Base-by-base conservation (phyloP, 106 monocot genomes). In the Acorus calamus region DNA sequence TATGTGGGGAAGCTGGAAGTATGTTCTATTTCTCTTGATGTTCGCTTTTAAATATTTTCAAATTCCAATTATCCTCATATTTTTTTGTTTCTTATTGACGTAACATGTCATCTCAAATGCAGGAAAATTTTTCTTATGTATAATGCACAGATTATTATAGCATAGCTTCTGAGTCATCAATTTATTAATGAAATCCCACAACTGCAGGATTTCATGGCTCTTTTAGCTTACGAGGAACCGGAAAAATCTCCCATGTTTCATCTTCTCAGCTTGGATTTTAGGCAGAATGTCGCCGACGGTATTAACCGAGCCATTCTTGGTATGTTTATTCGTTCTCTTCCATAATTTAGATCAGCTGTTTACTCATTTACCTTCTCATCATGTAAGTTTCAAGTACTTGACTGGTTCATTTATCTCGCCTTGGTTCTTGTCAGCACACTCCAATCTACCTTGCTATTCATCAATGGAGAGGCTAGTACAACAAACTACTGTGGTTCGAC, bases 191-290 rank as follows among this genome's bases (percentile, higher is more conserved):
- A 0, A 28, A 28, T 28, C 28, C 28, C 28, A 28, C 28, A 28
- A 10, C 61, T 67, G 11, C 56, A 94, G 91, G 96, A 91, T 61
- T 75, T 91, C 58, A 83, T 91, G 82, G 87, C 85, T 52, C 76
- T 98, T 47, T 76, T 91, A 56, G 96, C 91, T 44, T 98, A 88
- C 55, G 82, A 87, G 59, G 91, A 88, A 69, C 91, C 96, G 8
- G 96, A 91, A 71, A 91, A 80, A 51, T 96, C 91, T 53, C 96
- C 96, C 8, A 85, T 91, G 84, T 96, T 91, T 69, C 78, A 91
- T 80, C 70, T 96, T 65, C 71, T 96, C 42, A 83, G 85, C 71
- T 66, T 75, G 56, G 91, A 87, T 13, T 85, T 85, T 66, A 65
- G 87, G 60, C 86, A 96, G 71, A 80, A 74, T 55, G 70, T 96